Evolutionary conservation across 2,329 filamentous ascomycete genomes (phyloP).

Genomic region (Xylaria sp.): DNA sequence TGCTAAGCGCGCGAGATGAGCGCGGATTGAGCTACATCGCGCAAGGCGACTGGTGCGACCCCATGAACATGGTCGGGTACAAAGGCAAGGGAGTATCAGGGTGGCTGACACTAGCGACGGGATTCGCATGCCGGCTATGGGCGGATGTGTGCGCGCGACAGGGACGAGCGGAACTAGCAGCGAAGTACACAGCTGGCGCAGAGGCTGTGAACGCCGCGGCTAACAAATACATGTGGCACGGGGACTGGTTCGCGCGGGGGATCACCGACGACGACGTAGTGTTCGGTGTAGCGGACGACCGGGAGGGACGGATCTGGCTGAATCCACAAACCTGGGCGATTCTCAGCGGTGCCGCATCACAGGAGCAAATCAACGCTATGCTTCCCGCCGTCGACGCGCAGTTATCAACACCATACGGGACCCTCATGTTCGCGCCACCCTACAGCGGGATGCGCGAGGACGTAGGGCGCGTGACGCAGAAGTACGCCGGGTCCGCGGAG

Average conservation of each 20-base stretch:
- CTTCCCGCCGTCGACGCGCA: constrained; percentile 61
- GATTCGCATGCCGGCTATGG: constrained; percentile 63
- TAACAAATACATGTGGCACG: constrained; percentile 64
- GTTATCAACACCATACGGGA: constrained; percentile 63
- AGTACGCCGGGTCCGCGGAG: constrained; percentile 66
- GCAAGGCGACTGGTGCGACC: constrained; percentile 69
- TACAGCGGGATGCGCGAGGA: constrained; percentile 67
- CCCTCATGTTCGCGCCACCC: constrained; percentile 65
- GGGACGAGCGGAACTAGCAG: constrained; percentile 53
- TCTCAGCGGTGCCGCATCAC: constrained; percentile 60
- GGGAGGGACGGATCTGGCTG: constrained; percentile 67
- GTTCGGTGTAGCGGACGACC: constrained; percentile 61
- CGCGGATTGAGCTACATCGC: constrained; percentile 67
- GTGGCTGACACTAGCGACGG: constrained; percentile 67
- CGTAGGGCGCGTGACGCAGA: constrained; percentile 67
- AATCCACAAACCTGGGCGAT: constrained; percentile 67
- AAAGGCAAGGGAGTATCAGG: constrained; percentile 67
- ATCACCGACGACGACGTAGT: constrained; percentile 65
- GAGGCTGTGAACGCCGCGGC: constrained; percentile 60
- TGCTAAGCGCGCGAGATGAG: constrained; percentile 60
- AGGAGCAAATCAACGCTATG: constrained; percentile 56
- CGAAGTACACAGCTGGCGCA: constrained; percentile 57
- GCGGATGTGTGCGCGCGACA: constrained; percentile 60
- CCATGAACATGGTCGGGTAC: constrained; percentile 71
- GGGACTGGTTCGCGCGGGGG: constrained; percentile 65